Conservation (phyloP, 2,329 filamentous ascomycete species). For the Talaromyces atroroseus region DNA sequence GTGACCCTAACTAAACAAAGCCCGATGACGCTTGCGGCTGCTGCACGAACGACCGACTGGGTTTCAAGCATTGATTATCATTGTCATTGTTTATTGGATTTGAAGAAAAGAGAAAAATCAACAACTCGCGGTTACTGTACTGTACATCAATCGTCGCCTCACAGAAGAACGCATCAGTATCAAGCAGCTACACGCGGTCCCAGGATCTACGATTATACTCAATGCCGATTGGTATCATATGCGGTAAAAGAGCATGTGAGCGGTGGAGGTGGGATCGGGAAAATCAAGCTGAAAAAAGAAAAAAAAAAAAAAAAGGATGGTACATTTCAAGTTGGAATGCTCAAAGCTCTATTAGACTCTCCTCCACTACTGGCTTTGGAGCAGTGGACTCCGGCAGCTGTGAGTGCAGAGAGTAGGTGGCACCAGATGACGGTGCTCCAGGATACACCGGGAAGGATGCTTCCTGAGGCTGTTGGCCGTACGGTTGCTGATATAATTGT, state of each 20-base stretch:
- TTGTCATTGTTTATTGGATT: no score
- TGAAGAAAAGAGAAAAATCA: background rate
- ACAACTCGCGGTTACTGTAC: background rate
- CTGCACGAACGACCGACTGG: no score
- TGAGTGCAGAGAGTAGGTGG: slow-evolving; percentile 14
- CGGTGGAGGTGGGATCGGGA: background rate
- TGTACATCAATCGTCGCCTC: background rate
- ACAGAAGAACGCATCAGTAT: background rate
- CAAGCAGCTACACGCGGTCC: background rate
- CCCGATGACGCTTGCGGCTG: no score
- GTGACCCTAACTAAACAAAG: background rate
- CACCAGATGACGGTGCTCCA: slow-evolving; percentile 10
- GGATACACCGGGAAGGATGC: slow-evolving; percentile 15
- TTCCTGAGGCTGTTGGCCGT: slow-evolving; percentile 16
- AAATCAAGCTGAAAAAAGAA: background rate
- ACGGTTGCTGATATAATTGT: slow-evolving; percentile 20
- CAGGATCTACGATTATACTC: slow-evolving; percentile 1
- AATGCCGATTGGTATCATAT: slow-evolving; percentile 14
- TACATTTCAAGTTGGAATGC: background rate
- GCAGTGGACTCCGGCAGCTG: slow-evolving; percentile 20
- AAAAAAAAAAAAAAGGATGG: background rate
- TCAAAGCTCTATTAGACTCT: slow-evolving; percentile 29
- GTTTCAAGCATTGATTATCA: no score
- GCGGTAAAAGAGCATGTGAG: background rate
- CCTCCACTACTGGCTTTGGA: slow-evolving; percentile 23